Conservation (phyloP, 148 eudicot species). For the Rhododendron ferrugineum region DNA sequence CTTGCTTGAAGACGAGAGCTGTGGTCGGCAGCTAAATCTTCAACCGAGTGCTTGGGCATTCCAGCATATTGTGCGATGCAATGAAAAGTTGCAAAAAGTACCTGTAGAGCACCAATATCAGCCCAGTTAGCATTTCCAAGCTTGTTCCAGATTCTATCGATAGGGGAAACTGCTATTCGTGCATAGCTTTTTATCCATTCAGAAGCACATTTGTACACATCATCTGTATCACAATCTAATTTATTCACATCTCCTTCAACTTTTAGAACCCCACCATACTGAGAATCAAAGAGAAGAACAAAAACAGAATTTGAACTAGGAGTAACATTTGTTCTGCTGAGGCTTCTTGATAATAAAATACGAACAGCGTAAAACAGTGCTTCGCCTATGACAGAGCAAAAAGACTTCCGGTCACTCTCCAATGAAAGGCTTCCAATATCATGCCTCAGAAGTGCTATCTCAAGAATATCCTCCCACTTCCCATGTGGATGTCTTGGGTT, state of each 20-base stretch:
- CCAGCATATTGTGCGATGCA: conserved; percentile 69
- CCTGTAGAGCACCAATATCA: conserved; percentile 84
- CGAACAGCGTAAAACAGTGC: conserved; percentile 76
- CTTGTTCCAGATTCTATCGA: conserved; percentile 94
- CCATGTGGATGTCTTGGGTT: conserved; percentile 89
- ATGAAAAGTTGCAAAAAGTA: conserved; percentile 87
- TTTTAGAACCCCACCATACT: conserved; percentile 75
- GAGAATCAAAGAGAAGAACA: conserved; percentile 72
- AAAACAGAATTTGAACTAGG: conserved; percentile 60
- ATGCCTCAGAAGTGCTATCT: conserved; percentile 67
- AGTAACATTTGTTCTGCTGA: conserved; percentile 57
- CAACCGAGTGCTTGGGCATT: conserved; percentile 67
- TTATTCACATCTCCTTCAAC: conserved; percentile 78
- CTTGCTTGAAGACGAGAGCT: conserved; percentile 83
- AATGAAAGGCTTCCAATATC: conserved; percentile 49
- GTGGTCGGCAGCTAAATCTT: conserved; percentile 94
- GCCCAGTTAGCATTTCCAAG: conserved; percentile 98
- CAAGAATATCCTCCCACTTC: conserved; percentile 87
- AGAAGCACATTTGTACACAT: conserved; percentile 75
- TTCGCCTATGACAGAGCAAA: conserved; percentile 57
- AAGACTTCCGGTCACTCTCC: conserved; percentile 46
- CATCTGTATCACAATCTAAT: conserved; percentile 56
- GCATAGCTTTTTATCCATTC: conserved; percentile 68
- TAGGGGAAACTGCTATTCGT: conserved; percentile 56
- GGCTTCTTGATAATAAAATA: conserved; percentile 70